Evolutionary conservation across 2,329 filamentous ascomycete species (phyloP).

Genomic region (Curvularia eragrostidis): DNA sequence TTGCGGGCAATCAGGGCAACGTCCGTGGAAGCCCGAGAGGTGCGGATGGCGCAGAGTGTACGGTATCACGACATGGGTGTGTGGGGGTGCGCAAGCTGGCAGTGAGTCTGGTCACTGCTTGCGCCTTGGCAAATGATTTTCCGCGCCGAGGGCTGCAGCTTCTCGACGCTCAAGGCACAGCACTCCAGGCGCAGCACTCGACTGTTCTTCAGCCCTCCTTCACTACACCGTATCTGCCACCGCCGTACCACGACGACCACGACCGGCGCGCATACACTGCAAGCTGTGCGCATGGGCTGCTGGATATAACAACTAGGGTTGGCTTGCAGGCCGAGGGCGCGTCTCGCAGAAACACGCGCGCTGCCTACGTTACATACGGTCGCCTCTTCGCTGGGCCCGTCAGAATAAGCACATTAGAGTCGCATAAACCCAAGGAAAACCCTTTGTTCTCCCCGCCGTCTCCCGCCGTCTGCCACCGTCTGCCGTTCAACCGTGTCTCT

Average conservation of each 20-base stretch:
- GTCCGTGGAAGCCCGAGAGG: conserved; percentile 26
- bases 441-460: conserved; percentile 12
- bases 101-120: conserved; percentile 21
- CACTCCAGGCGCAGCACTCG: conserved; percentile 8
- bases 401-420: conserved; percentile 35
- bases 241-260: conserved; percentile 17
- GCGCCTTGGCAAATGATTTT: conserved; percentile 27
- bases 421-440: conserved; percentile 31
- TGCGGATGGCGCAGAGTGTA: conserved; percentile 29
- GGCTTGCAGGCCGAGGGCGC: conserved; percentile 42
- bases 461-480: conserved; percentile 9
- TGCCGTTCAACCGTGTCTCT: conserved; percentile 22
- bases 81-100: conserved; percentile 32
- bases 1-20: conserved; percentile 16
- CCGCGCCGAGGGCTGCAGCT: conserved; percentile 23
- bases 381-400: conserved; percentile 25
- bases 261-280: conserved; percentile 26
- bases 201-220: conserved; percentile 24
- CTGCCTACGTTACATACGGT: conserved; percentile 22
- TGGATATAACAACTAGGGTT: conserved; percentile 27
- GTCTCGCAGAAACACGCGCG: conserved; percentile 34
- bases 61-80: conserved; percentile 37
- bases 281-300: conserved; percentile 38
- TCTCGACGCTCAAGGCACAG: conserved; percentile 7
- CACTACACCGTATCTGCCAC: conserved; percentile 17